phyloP scores from a whole-genome alignment of 1,284 basidiomycete genomes.

The Leccinum angustisporum region DNA sequence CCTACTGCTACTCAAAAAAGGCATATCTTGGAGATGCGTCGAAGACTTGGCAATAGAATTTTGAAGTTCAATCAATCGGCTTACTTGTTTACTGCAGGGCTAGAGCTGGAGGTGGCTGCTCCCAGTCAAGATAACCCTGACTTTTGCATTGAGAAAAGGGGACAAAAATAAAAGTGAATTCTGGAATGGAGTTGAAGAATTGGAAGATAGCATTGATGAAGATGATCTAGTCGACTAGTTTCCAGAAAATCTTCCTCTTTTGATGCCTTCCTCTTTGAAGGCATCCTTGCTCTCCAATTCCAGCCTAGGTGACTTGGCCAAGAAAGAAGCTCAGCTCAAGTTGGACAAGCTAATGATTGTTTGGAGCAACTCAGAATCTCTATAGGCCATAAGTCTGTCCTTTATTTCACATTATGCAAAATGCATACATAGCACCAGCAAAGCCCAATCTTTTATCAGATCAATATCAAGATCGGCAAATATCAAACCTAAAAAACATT shows the following conservation, averaged over 20 bases:
- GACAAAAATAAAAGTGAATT: not conserved
- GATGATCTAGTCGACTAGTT: not conserved
- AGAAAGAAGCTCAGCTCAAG: not conserved
- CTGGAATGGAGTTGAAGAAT: not conserved
- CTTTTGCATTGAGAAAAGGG: not conserved
- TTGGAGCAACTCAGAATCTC: conserved; percentile 5
- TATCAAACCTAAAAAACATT: no score
- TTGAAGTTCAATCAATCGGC: conserved; percentile 5
- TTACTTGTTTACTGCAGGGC: not conserved
- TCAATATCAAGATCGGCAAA: no score
- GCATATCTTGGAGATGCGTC: not conserved
- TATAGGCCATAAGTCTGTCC: conserved; percentile 11
- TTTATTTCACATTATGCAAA: no score
- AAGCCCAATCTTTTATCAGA: no score
- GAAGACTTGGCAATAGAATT: not conserved
- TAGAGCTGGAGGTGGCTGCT: not conserved
- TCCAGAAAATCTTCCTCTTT: not conserved
- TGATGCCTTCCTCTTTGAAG: not conserved
- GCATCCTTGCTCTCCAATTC: not conserved
- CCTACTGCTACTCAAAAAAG: not conserved
- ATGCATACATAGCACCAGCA: no score
- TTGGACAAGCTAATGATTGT: not conserved
- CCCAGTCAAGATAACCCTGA: not conserved
- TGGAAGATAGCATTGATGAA: not conserved
- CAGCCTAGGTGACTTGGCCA: not conserved